Base-by-base conservation (phyloP, 768 basidiomycete species). In the Auricularia auricula-judae region DNA sequence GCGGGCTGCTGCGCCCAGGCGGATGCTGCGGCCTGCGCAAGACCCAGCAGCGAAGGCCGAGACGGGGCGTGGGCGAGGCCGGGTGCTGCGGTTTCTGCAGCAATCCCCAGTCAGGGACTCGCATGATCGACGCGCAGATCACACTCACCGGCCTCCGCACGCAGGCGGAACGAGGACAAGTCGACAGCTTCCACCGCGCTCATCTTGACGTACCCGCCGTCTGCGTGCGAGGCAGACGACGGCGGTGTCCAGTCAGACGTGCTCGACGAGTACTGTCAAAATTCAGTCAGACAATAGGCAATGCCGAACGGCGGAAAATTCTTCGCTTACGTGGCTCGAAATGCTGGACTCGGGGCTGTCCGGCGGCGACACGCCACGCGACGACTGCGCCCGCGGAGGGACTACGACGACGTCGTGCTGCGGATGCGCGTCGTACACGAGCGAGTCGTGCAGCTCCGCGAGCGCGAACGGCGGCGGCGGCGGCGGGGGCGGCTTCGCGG, bases 391-490 rank as follows among this genome's bases (percentile, higher is more conserved):
- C 47, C 47, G 47, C 47, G 47, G 47, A 18, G 7, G 47, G 5
- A 51, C 47, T 5, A 51, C 47, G 47, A 51, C 47, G 18, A 51
- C 47, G 47, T 18, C 47, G 10, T 51, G 18, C 10, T 16, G 18
- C 11, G 43, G 18, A 18, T 51, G 47, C 47, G 47, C 11, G 47
- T 51, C 47, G 16, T 11, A 51, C 11, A 7, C 39, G 18, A 63
- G 58, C 16, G 62, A 60, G 29, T 62, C 63, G 34, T 58, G 47
- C 23, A 66, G 36, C 11, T 62, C 65, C 3, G 21, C 14, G 10
- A 66, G n/a, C 36, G 65, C 54, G 56, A 66, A 66, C 36, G 65
- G 35, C n/a, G 29, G 64, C 39, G 21, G 35, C 12, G 29, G 60
- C 39, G 11, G 34, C 35, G 33, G 4, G n/a, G 62, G 36, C 12